Conservation (phyloP, 441 rosid genomes). For the Geranium incanum region DNA sequence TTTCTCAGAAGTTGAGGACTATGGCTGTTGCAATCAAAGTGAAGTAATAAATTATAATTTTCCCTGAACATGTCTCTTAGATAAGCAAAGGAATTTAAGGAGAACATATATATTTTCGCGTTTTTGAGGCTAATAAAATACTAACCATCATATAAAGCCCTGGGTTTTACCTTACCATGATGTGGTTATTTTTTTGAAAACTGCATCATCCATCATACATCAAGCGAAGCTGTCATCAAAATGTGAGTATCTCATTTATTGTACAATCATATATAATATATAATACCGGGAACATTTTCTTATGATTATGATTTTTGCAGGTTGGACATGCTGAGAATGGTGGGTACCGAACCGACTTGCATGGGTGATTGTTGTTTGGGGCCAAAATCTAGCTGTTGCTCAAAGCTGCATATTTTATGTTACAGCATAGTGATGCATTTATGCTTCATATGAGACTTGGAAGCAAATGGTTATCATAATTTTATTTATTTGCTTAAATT, state of each 20-base stretch:
- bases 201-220: background rate
- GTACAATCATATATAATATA: no score
- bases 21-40: conserved; percentile 6
- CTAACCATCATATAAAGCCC: background rate
- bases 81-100: background rate
- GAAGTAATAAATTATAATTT: background rate
- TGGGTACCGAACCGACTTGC: background rate
- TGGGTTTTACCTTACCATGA: background rate
- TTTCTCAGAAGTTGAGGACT: conserved; percentile 9
- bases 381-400: background rate
- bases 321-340: background rate
- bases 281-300: background rate
- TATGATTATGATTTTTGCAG: background rate
- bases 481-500: no score
- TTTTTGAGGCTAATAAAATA: conserved; percentile 7
- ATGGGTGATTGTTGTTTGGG: background rate
- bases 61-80: background rate
- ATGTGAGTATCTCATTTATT: background rate
- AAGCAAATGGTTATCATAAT: background rate
- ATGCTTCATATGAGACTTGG: background rate
- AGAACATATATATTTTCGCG: background rate
- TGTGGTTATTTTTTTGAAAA: background rate
- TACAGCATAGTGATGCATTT: background rate
- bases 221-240: background rate
- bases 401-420: background rate